These are phyloP conservation scores for Tylopilus subfusipes DNA, from an alignment of 768 basidiomycete genomes.

Conservation along the genomic window DNA sequence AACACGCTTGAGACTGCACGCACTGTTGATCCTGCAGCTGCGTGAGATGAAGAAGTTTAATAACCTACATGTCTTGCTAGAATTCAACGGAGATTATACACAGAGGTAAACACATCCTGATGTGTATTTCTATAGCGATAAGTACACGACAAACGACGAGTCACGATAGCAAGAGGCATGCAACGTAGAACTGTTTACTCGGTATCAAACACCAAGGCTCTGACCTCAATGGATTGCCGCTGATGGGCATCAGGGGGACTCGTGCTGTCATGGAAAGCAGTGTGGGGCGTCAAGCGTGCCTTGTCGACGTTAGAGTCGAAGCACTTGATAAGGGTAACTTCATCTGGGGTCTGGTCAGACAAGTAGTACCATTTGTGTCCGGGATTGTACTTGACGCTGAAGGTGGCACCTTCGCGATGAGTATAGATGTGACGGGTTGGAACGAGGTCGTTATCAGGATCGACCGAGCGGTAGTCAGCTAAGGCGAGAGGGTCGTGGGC, in stretches of 20 bases:
- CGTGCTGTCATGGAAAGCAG: conserved; percentile 38
- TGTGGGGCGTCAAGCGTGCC: conserved; percentile 42
- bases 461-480: conserved; percentile 38
- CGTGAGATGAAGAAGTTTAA: conserved; percentile 11
- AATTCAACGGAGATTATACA: neutral
- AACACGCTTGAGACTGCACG: conserved; percentile 38
- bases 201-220: conserved; percentile 41
- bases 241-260: conserved; percentile 35
- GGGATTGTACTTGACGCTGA: conserved; percentile 35
- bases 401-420: conserved; percentile 34
- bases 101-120: neutral
- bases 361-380: conserved; percentile 40
- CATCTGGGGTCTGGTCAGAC: conserved; percentile 38
- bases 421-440: conserved; percentile 36
- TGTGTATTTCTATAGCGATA: neutral
- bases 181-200: conserved; percentile 24
- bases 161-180: neutral
- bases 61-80: neutral
- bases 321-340: conserved; percentile 43
- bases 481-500: conserved; percentile 41
- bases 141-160: neutral
- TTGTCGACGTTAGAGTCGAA: conserved; percentile 41
- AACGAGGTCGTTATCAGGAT: conserved; percentile 36
- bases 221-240: conserved; percentile 43
- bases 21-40: conserved; percentile 7